These are phyloP conservation scores for Boletus smithii DNA, from an alignment of 1,284 basidiomycete genomes.

Conservation along the genomic window DNA sequence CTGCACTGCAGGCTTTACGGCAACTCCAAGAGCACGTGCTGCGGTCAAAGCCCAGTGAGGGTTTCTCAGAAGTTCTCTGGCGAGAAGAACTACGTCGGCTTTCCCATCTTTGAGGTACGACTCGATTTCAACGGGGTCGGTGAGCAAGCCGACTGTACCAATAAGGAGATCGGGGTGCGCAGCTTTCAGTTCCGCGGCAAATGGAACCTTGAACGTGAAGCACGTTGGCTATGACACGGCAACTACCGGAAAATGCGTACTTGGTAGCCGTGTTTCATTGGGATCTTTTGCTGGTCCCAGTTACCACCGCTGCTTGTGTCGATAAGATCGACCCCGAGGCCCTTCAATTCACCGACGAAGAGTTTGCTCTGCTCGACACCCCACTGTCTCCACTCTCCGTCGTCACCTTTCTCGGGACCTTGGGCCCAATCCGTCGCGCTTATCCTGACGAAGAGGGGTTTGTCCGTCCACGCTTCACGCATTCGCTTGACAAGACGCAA, in stretches of 20 bases:
- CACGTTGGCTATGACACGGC: not conserved
- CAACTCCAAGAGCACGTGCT: constrained; percentile 53
- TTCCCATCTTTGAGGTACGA: constrained; percentile 61
- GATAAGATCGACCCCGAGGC: constrained; percentile 68
- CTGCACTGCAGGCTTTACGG: constrained; percentile 62
- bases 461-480: constrained; percentile 56
- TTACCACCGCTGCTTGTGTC: constrained; percentile 72
- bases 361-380: constrained; percentile 74
- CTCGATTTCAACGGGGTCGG: constrained; percentile 61
- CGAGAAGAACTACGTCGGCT: constrained; percentile 68
- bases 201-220: constrained; percentile 51
- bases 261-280: constrained; percentile 63
- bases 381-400: constrained; percentile 65
- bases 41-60: constrained; percentile 57
- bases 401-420: constrained; percentile 55
- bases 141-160: constrained; percentile 75
- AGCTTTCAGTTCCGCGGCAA: constrained; percentile 68
- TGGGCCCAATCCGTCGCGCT: constrained; percentile 80
- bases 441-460: constrained; percentile 73
- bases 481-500: constrained; percentile 54
- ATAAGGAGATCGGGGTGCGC: constrained; percentile 54
- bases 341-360: constrained; percentile 53
- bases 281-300: constrained; percentile 58
- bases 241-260: constrained; percentile 30
- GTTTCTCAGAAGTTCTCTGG: constrained; percentile 58